A percentile compares a stretch with the other conserved stretches of the same genome.
These are phyloP conservation scores for Otatea glauca DNA, from an alignment of 176 grass and related monocot species.

Conservation along the genomic window DNA sequence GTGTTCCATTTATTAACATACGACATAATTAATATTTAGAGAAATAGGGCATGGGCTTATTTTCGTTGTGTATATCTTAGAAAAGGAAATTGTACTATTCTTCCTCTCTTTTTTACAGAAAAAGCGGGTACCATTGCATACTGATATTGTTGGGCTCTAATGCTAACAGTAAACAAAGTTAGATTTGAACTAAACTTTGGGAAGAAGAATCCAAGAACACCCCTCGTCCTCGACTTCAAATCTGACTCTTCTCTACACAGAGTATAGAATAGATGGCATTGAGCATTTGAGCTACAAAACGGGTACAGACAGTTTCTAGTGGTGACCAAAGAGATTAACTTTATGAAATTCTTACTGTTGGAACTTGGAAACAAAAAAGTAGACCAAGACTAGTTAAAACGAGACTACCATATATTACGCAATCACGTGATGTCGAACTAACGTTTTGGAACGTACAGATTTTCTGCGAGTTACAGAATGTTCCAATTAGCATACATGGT, in stretches of 20 bases:
- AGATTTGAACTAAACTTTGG: background rate
- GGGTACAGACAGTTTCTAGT: background rate
- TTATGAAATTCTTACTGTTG: background rate
- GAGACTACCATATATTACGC: too few species aligned
- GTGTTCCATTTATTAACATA: too few species aligned
- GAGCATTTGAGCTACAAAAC: too few species aligned
- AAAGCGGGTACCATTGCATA: too few species aligned
- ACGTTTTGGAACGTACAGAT: too few species aligned
- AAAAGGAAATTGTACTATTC: too few species aligned
- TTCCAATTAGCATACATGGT: background rate
- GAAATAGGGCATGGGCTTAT: too few species aligned
- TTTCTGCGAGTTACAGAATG: too few species aligned
- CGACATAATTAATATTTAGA: too few species aligned
- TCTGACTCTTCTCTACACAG: background rate
- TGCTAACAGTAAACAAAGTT: background rate
- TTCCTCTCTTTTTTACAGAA: too few species aligned
- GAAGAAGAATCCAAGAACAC: background rate
- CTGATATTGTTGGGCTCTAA: background rate
- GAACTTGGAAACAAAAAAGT: background rate
- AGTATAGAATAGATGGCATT: background rate
- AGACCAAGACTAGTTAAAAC: background rate
- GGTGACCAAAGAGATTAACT: background rate
- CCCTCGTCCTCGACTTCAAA: background rate
- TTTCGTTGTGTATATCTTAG: too few species aligned
- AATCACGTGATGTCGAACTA: too few species aligned